phyloP scores from a whole-genome alignment of 192 early-diverging fungal genomes.

The Rhizoclosmatium globosum region DNA sequence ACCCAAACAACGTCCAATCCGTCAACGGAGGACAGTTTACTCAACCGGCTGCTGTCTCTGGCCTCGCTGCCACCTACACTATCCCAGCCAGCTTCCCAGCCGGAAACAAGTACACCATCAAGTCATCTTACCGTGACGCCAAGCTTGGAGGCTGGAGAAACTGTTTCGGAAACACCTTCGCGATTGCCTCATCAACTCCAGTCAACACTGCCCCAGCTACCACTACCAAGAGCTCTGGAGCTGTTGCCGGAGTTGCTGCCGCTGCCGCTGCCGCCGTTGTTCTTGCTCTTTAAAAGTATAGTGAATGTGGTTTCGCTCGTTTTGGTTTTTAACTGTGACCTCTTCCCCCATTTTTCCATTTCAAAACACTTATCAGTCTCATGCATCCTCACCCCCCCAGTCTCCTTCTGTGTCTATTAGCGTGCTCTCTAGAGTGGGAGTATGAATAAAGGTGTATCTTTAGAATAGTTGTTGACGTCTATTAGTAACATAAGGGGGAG shows the following conservation, averaged over 20 bases:
- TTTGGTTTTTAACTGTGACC: too few species aligned
- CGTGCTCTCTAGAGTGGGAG: too few species aligned
- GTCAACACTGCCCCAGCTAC: neutral
- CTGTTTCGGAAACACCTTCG: conserved; percentile 7
- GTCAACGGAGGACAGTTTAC: neutral
- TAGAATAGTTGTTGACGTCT: too few species aligned
- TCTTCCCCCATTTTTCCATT: too few species aligned
- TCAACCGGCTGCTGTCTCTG: neutral
- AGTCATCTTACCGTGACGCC: neutral
- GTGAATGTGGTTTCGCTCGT: too few species aligned
- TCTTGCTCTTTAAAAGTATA: neutral
- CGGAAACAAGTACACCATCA: conserved; percentile 1
- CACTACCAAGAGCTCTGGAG: neutral
- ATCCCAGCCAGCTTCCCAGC: neutral
- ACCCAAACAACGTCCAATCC: neutral
- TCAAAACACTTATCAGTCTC: too few species aligned
- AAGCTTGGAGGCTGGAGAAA: neutral
- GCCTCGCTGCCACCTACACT: neutral
- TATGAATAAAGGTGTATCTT: too few species aligned
- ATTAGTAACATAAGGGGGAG: too few species aligned
- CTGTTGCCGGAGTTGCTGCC: conserved; percentile 1
- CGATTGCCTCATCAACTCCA: neutral
- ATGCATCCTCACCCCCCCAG: too few species aligned
- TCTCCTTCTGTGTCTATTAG: too few species aligned
- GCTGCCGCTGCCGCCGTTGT: conserved; percentile 15